phyloP scores from a whole-genome alignment of 257 asterid genomes.

The Solanum bulbocastanum region DNA sequence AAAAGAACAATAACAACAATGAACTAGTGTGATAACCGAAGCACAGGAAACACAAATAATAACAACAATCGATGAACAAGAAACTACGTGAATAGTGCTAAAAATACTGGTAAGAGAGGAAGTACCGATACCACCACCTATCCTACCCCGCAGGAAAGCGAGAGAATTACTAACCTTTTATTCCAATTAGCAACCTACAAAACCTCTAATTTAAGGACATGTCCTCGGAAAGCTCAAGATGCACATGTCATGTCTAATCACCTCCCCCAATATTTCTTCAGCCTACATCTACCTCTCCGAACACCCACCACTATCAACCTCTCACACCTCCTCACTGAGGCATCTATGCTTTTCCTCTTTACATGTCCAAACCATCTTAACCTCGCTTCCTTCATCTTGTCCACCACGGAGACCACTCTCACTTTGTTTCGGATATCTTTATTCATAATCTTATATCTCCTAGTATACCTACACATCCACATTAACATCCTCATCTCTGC shows the following conservation, averaged over 20 bases:
- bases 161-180: not conserved
- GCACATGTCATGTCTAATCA: not conserved
- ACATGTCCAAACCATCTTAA: not conserved
- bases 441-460: not conserved
- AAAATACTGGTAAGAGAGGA: not conserved
- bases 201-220: not conserved
- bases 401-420: not conserved
- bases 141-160: not conserved
- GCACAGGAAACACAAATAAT: not conserved
- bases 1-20: not conserved
- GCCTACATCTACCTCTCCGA: not conserved
- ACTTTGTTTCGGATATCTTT: not conserved
- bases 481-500: not conserved
- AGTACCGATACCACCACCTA: not conserved
- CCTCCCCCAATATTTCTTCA: not conserved
- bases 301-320: not conserved
- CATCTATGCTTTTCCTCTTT: not conserved
- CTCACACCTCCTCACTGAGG: not conserved
- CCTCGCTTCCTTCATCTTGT: not conserved
- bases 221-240: not conserved
- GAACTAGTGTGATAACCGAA: not conserved
- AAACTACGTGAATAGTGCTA: not conserved
- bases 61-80: not conserved
- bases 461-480: not conserved
- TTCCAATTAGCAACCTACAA: not conserved